Conservation (phyloP, 495 filamentous ascomycete species). For the Pyrenopolyporus hunteri region DNA sequence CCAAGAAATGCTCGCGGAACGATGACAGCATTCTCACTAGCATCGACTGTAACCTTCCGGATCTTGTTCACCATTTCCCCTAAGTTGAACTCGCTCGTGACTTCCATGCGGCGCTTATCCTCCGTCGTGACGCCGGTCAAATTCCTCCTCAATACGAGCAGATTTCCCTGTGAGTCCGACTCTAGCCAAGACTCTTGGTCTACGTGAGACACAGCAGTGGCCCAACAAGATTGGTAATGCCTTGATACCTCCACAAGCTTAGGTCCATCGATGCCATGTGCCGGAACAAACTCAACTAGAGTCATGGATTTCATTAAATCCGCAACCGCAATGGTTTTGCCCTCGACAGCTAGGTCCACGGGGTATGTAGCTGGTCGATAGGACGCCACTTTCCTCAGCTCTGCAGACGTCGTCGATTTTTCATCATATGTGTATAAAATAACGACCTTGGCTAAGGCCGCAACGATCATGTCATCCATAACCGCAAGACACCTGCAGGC, state of each 20-base stretch:
- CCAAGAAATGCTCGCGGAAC: slow-evolving; percentile 85
- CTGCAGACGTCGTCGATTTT: slow-evolving; percentile 52
- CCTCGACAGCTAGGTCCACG: slow-evolving; percentile 75
- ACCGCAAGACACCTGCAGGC: slow-evolving; percentile 79
- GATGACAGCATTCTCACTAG: slow-evolving; percentile 65
- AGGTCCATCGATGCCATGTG: slow-evolving; percentile 48
- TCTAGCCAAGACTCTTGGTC: slow-evolving; percentile 76
- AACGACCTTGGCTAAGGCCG: slow-evolving; percentile 84
- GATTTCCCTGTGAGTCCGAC: slow-evolving; percentile 84
- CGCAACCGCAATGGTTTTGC: slow-evolving; percentile 77
- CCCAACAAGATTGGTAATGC: slow-evolving; percentile 81
- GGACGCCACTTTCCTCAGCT: slow-evolving; percentile 68
- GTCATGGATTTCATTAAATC: slow-evolving; percentile 95
- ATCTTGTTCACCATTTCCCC: slow-evolving; percentile 95
- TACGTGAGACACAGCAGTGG: slow-evolving; percentile 75
- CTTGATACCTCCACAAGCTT: slow-evolving; percentile 74
- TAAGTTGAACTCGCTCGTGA: slow-evolving; percentile 79
- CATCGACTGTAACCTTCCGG: slow-evolving; percentile 59
- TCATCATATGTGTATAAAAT: slow-evolving; percentile 65
- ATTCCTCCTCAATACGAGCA: slow-evolving; percentile 78
- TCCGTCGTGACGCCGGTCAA: slow-evolving; percentile 71
- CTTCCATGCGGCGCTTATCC: slow-evolving; percentile 70
- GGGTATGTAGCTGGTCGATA: slow-evolving; percentile 87
- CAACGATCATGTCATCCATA: slow-evolving; percentile 78
- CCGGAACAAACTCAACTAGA: slow-evolving; percentile 68